Evolutionary conservation across 495 filamentous ascomycete genomes (phyloP).

Genomic region (Penicillium paxilli): DNA sequence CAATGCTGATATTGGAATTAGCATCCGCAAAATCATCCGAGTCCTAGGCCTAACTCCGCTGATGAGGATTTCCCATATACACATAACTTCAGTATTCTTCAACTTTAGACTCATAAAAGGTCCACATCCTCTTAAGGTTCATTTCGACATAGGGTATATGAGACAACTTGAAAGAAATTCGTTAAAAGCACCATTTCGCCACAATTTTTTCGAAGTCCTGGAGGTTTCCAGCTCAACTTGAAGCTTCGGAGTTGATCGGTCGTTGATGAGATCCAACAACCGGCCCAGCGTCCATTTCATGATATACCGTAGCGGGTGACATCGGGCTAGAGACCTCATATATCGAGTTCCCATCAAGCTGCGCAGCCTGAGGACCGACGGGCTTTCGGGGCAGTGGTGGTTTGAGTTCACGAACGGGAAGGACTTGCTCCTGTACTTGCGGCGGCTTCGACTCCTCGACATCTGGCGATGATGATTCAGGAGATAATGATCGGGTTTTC

Average conservation of each 20-base stretch:
- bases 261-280: slow-evolving; percentile 19
- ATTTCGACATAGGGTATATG: slow-evolving; percentile 1
- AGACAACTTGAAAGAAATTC: not conserved
- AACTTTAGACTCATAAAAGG: too few relatives aligned
- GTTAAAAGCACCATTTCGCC: not conserved
- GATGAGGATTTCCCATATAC: too few relatives aligned
- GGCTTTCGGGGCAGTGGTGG: slow-evolving; percentile 14
- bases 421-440: not conserved
- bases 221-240: too few relatives aligned
- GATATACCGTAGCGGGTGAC: slow-evolving; percentile 14
- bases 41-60: too few relatives aligned
- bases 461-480: not conserved
- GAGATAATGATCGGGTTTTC: not conserved
- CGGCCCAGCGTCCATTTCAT: slow-evolving; percentile 24
- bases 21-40: too few relatives aligned
- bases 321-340: slow-evolving; percentile 12
- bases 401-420: not conserved
- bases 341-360: slow-evolving; percentile 20
- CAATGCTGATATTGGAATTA: too few relatives aligned
- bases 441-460: not conserved
- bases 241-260: slow-evolving; percentile 14
- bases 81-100: too few relatives aligned
- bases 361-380: slow-evolving; percentile 8
- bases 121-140: too few relatives aligned
- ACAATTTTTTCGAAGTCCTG: not conserved